Conservation (phyloP, 2,329 filamentous ascomycete genomes). For the Pseudocercospora crystallina region DNA sequence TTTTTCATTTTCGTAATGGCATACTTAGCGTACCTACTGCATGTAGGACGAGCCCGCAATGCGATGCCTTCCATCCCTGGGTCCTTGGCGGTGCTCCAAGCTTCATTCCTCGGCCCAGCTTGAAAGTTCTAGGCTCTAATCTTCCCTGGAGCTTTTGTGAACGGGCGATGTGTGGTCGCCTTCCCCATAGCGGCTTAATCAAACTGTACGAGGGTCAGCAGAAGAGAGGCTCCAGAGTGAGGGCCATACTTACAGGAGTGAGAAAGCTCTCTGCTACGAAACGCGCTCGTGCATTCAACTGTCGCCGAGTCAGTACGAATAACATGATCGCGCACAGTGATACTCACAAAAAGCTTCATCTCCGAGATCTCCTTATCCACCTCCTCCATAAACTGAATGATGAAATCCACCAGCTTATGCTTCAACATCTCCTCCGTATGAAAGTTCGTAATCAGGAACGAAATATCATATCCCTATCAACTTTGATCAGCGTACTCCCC, state of each 20-base stretch:
- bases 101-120: too few species aligned
- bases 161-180: too few species aligned
- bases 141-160: too few species aligned
- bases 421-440: conserved; percentile 99
- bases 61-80: too few species aligned
- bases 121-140: too few species aligned
- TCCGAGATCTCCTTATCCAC: conserved; percentile 99
- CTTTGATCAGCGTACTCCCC: conserved; percentile 14
- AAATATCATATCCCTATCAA: conserved; percentile 89
- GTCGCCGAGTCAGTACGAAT: conserved; percentile 31
- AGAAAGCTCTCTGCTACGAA: conserved; percentile 98
- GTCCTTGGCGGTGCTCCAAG: too few species aligned
- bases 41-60: too few species aligned
- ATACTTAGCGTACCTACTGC: too few species aligned
- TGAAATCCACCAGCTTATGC: conserved; percentile 98
- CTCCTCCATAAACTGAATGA: conserved; percentile 99
- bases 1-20: too few species aligned
- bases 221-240: neutral
- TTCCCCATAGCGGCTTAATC: conserved; percentile 24
- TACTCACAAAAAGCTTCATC: conserved; percentile 97
- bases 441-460: conserved; percentile 97
- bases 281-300: conserved; percentile 94
- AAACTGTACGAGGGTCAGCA: conserved; percentile 19
- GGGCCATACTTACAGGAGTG: conserved; percentile 67
- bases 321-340: neutral